Base-by-base conservation (phyloP, 2,329 filamentous ascomycete genomes). In the Penicillium sp. region DNA sequence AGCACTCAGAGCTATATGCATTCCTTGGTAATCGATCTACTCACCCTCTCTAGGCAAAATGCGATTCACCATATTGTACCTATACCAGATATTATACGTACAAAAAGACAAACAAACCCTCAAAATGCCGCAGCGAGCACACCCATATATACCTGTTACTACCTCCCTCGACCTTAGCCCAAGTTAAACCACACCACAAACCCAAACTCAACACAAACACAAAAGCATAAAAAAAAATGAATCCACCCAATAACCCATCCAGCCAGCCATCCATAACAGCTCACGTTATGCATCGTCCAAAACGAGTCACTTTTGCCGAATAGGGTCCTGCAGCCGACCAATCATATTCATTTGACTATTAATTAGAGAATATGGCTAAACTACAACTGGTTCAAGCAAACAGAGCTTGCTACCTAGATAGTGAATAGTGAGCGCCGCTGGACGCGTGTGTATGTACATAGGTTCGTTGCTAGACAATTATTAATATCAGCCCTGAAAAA, bases 21-120 rank as follows among this genome's bases (percentile, higher is more conserved):
- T 11, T 7, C 18, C 26, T 40, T n/a, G 35, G 48, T 52, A 35
- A 38, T 35, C 24, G 18, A 48, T 43, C 12, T 16, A 23, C 28
- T 8, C 48, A 43, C 47, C 23, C 35, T 52, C 43, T 50, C 43
- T 47, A 26, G 47, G 49, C 52, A 54, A 38, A 54, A 55, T 64
- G 60, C 65, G 63, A 30, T 57, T 56, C 26, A 20, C 47, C 51
- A 52, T 57, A 46, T 49, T 49, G 9, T 40, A 43, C 51, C 21
- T 26, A 40, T 30, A 12, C 20, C 12, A 53, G 28, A 16, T 33
- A 18, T 7, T 46, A 61, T 54, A 45, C 55, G 30, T 33, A 33
- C 7, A 21, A 23, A 45, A 20, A 45, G 23, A 14, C 20, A 12
- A 45, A 23, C 3, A 45, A 35, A 35, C 16, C 30, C 30, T 14